Evolutionary conservation across 2,329 filamentous ascomycete genomes (phyloP).

Genomic region (Rhinocladiella similis): DNA sequence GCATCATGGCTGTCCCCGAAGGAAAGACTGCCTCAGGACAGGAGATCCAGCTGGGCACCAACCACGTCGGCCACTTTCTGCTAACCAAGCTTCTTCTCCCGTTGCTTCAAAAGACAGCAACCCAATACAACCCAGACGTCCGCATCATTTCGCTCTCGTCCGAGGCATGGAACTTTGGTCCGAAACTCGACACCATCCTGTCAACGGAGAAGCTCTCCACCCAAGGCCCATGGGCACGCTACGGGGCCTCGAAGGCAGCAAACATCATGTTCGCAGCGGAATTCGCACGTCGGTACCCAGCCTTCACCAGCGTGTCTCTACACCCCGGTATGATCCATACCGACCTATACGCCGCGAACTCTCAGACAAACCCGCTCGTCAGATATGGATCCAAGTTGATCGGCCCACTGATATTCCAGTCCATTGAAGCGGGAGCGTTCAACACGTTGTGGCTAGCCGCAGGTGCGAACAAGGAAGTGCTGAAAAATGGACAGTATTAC

Average conservation of each 20-base stretch:
- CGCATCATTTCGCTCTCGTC: constrained; percentile 42
- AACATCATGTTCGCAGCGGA: constrained; percentile 51
- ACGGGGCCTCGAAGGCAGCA: constrained; percentile 54
- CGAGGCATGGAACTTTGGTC: constrained; percentile 36
- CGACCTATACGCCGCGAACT: constrained; percentile 39
- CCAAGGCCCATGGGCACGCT: constrained; percentile 46
- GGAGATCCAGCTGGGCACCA: constrained; percentile 49
- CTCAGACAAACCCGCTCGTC: constrained; percentile 29
- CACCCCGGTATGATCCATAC: constrained; percentile 52
- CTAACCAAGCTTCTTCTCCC: constrained; percentile 47
- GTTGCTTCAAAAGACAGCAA: constrained; percentile 39
- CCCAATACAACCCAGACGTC: constrained; percentile 32
- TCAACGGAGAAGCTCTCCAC: constrained; percentile 38
- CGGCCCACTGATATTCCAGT: constrained; percentile 34
- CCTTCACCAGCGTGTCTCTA: constrained; percentile 44
- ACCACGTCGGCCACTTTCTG: constrained; percentile 49
- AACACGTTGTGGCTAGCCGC: constrained; percentile 45
- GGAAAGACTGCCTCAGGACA: constrained; percentile 42
- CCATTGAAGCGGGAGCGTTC: constrained; percentile 37
- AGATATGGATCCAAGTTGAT: constrained; percentile 28
- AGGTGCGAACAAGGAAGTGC: constrained; percentile 34
- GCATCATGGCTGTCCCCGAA: constrained; percentile 45
- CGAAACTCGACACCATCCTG: constrained; percentile 38
- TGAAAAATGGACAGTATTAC: constrained; percentile 47
- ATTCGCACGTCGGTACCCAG: constrained; percentile 46